These are phyloP conservation scores for Claviceps quebecensis DNA, from an alignment of 2,329 filamentous ascomycete genomes.

Conservation along the genomic window DNA sequence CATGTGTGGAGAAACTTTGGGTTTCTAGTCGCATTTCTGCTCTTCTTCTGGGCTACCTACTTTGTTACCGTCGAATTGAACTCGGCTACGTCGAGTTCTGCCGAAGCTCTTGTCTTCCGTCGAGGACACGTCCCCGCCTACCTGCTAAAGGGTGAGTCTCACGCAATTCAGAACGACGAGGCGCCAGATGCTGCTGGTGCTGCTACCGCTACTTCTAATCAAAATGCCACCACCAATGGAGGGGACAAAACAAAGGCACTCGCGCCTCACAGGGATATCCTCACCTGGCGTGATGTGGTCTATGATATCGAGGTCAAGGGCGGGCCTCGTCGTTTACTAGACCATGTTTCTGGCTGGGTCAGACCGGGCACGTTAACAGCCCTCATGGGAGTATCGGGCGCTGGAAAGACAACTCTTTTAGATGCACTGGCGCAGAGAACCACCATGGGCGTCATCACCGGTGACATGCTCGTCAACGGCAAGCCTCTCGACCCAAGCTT, in stretches of 20 bases:
- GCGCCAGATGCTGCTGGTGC: conserved; percentile 1
- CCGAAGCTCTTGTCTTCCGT: conserved; percentile 56
- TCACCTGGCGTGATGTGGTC: conserved; percentile 66
- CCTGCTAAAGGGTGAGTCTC: conserved; percentile 18
- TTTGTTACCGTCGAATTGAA: conserved; percentile 51
- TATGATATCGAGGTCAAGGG: conserved; percentile 62
- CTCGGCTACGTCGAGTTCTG: conserved; percentile 46
- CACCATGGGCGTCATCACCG: conserved; percentile 48
- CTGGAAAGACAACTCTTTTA: conserved; percentile 29
- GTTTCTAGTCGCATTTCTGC: conserved; percentile 48
- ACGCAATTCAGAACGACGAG: conserved; percentile 18
- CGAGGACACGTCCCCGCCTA: conserved; percentile 35
- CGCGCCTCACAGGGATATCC: conserved; percentile 41
- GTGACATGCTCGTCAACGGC: conserved; percentile 53
- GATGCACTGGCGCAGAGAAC: conserved; percentile 34
- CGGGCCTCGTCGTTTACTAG: conserved; percentile 55
- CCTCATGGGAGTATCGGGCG: conserved; percentile 48
- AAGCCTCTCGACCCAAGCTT: conserved; percentile 41
- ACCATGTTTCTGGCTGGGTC: conserved; percentile 77
- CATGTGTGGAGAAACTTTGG: conserved; percentile 57
- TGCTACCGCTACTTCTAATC: conserved; percentile 10
- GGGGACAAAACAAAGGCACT: conserved; percentile 13
- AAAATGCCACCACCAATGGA: conserved; percentile 7
- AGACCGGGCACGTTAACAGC: conserved; percentile 80
- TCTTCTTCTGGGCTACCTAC: conserved; percentile 51